Conservation (phyloP, 192 early-diverging fungal genomes). For the Geranomyces variabilis region DNA sequence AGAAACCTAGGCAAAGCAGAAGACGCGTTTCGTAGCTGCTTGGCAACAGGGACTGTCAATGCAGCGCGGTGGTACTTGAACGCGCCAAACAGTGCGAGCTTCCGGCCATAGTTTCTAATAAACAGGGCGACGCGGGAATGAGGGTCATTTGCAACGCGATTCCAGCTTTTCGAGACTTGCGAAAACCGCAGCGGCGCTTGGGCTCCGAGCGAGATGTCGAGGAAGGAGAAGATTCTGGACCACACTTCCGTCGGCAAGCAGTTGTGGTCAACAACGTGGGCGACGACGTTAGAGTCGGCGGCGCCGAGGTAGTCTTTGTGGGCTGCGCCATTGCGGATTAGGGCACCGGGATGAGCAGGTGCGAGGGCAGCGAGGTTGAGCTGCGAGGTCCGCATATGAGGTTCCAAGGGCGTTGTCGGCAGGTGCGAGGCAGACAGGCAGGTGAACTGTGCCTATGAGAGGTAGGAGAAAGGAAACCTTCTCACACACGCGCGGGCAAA, state of each 20-base stretch:
- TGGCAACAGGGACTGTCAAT: slow-evolving; percentile 37
- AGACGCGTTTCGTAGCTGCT: slow-evolving; percentile 31
- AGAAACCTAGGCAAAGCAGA: slow-evolving; percentile 43
- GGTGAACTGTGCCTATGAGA: too few relatives aligned
- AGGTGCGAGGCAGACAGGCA: too few relatives aligned
- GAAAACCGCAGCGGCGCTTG: slow-evolving; percentile 22
- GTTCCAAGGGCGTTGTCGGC: neutral
- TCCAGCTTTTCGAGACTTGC: slow-evolving; percentile 26
- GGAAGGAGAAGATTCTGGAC: slow-evolving; percentile 38
- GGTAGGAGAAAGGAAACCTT: too few relatives aligned
- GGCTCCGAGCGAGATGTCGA: slow-evolving; percentile 29
- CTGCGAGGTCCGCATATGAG: slow-evolving; percentile 13
- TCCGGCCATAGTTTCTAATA: slow-evolving; percentile 33
- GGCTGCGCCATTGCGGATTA: neutral
- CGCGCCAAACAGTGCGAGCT: slow-evolving; percentile 38
- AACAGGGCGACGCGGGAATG: slow-evolving; percentile 37
- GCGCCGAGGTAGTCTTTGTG: neutral
- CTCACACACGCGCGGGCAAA: too few relatives aligned
- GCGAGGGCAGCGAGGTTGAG: slow-evolving; percentile 9
- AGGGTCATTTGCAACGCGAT: slow-evolving; percentile 41
- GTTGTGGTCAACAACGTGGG: neutral
- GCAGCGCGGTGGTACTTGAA: slow-evolving; percentile 37
- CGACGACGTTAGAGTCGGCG: neutral
- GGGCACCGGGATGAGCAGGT: neutral
- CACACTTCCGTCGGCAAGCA: slow-evolving; percentile 40